These are phyloP conservation scores for Exutisphaerella laricina DNA, from an alignment of 2,329 filamentous ascomycete species.

Conservation along the genomic window DNA sequence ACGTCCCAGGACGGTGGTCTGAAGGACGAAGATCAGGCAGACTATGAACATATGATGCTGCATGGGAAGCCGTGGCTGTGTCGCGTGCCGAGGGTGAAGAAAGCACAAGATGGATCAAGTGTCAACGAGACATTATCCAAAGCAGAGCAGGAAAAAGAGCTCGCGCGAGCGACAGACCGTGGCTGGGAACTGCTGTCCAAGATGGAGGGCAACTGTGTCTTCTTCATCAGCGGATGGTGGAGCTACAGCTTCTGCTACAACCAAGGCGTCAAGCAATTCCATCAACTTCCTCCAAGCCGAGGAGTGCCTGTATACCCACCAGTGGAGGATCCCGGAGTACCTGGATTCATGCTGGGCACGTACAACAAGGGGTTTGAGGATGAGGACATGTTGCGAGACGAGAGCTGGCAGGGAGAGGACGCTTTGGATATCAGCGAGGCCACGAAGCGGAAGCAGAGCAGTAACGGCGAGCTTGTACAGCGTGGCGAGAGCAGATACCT, in stretches of 20 bases:
- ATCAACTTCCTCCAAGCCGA: constrained; percentile 67
- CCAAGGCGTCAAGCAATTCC: constrained; percentile 81
- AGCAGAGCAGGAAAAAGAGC: constrained; percentile 72
- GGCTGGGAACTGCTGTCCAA: constrained; percentile 75
- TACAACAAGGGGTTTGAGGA: constrained; percentile 37
- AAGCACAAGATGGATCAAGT: constrained; percentile 34
- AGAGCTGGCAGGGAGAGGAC: constrained; percentile 25
- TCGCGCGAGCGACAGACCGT: constrained; percentile 66
- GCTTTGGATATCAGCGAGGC: constrained; percentile 29
- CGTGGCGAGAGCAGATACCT: constrained; percentile 82
- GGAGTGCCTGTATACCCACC: constrained; percentile 65
- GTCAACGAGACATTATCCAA: constrained; percentile 31
- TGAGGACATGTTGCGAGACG: constrained; percentile 26
- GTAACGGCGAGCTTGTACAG: constrained; percentile 54
- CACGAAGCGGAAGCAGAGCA: constrained; percentile 35
- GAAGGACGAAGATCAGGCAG: constrained; percentile 17
- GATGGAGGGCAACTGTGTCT: constrained; percentile 75
- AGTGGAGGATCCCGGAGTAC: constrained; percentile 66
- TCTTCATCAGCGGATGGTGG: constrained; percentile 87
- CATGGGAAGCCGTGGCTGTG: constrained; percentile 72
- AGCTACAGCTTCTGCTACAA: constrained; percentile 94
- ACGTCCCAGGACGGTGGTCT: constrained; percentile 9
- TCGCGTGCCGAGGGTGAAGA: constrained; percentile 66
- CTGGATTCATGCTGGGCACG: constrained; percentile 70
- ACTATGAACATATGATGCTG: constrained; percentile 70